A percentile compares a stretch with the other conserved stretches of the same genome.
Conservation (phyloP, 2,329 filamentous ascomycete species). For the Neurospora crassa region DNA sequence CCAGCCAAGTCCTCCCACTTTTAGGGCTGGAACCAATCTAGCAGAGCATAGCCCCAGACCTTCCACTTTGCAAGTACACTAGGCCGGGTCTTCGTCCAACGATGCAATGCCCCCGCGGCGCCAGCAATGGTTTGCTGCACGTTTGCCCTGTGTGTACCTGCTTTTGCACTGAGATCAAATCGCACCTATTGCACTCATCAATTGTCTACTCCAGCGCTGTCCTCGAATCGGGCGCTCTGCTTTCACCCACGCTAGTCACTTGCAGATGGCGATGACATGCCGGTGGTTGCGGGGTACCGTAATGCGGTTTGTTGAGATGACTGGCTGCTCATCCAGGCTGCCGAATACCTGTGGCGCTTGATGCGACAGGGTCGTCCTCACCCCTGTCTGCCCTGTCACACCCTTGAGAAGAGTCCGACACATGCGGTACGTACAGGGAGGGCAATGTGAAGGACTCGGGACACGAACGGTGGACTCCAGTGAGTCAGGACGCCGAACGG, state of each 20-base stretch:
- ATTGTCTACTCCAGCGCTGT: neutral
- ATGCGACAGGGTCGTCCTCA: neutral
- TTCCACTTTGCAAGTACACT: neutral
- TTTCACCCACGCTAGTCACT: neutral
- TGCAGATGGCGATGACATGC: neutral
- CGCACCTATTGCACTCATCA: neutral
- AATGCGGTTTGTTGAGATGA: neutral
- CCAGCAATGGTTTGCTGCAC: neutral
- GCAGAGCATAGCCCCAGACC: neutral
- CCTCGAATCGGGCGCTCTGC: neutral
- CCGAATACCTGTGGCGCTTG: neutral
- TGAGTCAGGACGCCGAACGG: neutral
- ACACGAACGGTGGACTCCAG: neutral
- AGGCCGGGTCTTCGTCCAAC: neutral
- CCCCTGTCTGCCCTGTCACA: neutral
- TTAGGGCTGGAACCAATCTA: neutral
- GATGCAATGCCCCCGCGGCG: neutral
- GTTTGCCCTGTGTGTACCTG: neutral
- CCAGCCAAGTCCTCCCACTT: neutral
- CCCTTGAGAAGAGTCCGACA: neutral
- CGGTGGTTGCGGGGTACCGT: neutral
- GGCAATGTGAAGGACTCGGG: neutral
- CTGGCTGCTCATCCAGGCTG: neutral
- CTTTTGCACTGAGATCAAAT: neutral
- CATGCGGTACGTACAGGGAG: neutral